phyloP scores from a whole-genome alignment of 805 yeast genomes.

The Saccharomycopsis sp. region DNA sequence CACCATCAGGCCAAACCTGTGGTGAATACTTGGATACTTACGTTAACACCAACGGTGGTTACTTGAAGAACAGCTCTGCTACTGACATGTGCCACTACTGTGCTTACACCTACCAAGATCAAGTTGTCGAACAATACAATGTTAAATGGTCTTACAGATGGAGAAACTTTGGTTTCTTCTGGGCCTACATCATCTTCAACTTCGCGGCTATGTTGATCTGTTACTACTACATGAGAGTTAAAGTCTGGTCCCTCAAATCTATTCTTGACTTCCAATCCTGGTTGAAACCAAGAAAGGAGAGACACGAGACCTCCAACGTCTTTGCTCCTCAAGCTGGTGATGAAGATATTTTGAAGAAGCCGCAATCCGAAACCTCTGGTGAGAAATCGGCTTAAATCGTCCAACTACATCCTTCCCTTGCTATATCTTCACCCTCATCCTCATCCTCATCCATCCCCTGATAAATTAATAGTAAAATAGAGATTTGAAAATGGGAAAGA shows the following conservation, averaged over 20 bases:
- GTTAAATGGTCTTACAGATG: constrained; percentile 45
- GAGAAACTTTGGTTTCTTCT: constrained; percentile 59
- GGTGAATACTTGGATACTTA: constrained; percentile 35
- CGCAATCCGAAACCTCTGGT: not conserved
- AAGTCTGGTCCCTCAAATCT: constrained; percentile 30
- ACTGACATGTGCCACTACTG: constrained; percentile 38
- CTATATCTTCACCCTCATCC: not conserved
- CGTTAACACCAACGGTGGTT: constrained; percentile 38
- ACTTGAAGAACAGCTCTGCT: constrained; percentile 36
- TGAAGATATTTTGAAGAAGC: constrained; percentile 28
- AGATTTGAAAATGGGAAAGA: not conserved
- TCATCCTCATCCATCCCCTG: not conserved
- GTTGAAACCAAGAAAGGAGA: constrained; percentile 38
- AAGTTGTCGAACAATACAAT: constrained; percentile 32
- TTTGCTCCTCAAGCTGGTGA: constrained; percentile 37
- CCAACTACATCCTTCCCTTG: not conserved
- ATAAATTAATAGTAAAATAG: not conserved
- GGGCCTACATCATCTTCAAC: constrained; percentile 38
- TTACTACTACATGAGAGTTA: constrained; percentile 34
- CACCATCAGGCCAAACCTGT: constrained; percentile 46
- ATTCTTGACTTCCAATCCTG: constrained; percentile 34
- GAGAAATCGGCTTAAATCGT: not conserved
- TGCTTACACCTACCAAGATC: constrained; percentile 26
- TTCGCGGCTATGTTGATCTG: constrained; percentile 33
- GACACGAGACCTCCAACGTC: constrained; percentile 42